These are phyloP conservation scores for cucumber (Cucumis sativus) DNA, from an alignment of 306 rosid species.

Conservation along the genomic window Cucumber_9930_V3 NC_026655.2:10866001-10866500, in stretches of 20 bases:
- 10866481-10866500: conserved; percentile 88
- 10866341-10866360: conserved; percentile 84
- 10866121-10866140: conserved; percentile 85
- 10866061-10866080: conserved; percentile 87
- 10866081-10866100: conserved; percentile 98
- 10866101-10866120: conserved; percentile 90
- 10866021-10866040: conserved; percentile 50
- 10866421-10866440: conserved; percentile 68
- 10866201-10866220: conserved; percentile 65
- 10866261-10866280: conserved; percentile 29
- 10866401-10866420: conserved; percentile 76
- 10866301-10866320: conserved; percentile 70
- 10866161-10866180: conserved; percentile 82
- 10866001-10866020: conserved; percentile 50
- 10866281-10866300: conserved; percentile 31
- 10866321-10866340: conserved; percentile 77
- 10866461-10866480: conserved; percentile 86
- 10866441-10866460: conserved; percentile 92
- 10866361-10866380: conserved; percentile 80
- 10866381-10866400: conserved; percentile 48
- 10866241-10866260: conserved; percentile 20
- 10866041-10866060: conserved; percentile 83
- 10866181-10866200: conserved; percentile 88
- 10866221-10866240: conserved; percentile 44
- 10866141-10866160: conserved; percentile 94